Evolutionary conservation across 2,329 filamentous ascomycete genomes (phyloP), one percentile per base, ranked within the genome.

Genomic region (Pestalotiopsis sp.): DNA sequence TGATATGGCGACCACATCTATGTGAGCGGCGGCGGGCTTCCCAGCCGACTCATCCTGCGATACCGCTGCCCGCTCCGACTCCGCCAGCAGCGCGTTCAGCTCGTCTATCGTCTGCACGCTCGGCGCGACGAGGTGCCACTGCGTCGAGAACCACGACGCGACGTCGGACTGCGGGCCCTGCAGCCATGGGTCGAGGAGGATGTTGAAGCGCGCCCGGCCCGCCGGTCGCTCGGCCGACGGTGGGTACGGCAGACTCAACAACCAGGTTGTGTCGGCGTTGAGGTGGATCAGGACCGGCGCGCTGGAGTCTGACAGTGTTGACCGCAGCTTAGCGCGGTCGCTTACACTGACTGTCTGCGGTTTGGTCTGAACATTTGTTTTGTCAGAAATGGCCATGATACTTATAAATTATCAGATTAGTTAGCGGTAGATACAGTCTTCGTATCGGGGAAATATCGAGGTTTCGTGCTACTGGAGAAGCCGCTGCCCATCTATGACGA

Each of bases 101-200:
- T 89, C 87, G 0, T 77, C 78, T 14, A 91, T 83, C 11, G 81
- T 88, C 73, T 84, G 80, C 13, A 91, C 83, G 13, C 83, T 83
- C 65, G 87, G 87, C 66, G 85, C 77, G 0, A 83, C 82, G 1
- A 86, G 83, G 75, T 92, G 90, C 83, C 85, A 90, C 77, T 92
- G 90, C 73, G 87, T 87, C 64, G 85, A 89, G 77, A 92, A 91
- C 87, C 89, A 92, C 59, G 80, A 79, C 2, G 88, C 87, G 11
- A 91, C 86, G 75, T 92, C 90, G 68, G 83, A 86, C 77, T 92
- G 90, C 0, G 86, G 83, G 2, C 90, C 90, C 17, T 82, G 79
- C 2, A 92, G 82, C 90, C 90, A 92, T 0, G 90, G 90, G 74
- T 92, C 90, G 58, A 92, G 83, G 23, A 92, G 78, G 64, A 92